A percentile compares a stretch with the other conserved stretches of the same genome.
Conservation (phyloP, 805 yeast species). For the Blastobotrys peoriensis region DNA sequence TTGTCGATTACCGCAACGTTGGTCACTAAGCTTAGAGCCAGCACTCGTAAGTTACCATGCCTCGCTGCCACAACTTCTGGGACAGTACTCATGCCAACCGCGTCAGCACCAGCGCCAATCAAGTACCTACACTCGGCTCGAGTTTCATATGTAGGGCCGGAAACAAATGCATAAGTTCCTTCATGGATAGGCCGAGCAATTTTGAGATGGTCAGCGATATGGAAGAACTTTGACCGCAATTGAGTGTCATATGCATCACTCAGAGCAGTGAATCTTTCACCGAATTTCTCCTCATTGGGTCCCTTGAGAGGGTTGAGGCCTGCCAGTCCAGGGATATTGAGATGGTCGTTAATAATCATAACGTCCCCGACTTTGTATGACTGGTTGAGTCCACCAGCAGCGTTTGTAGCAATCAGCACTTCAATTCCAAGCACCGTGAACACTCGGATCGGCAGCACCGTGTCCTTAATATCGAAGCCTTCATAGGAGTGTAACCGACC, state of each 20-base stretch:
- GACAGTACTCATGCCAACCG: conserved; percentile 97
- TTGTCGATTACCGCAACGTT: conserved; percentile 68
- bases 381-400: conserved; percentile 84
- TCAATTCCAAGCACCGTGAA: conserved; percentile 57
- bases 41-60: conserved; percentile 74
- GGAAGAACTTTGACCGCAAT: conserved; percentile 56
- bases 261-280: conserved; percentile 82
- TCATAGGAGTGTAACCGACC: conserved; percentile 92
- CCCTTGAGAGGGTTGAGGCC: conserved; percentile 88
- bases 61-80: conserved; percentile 93
- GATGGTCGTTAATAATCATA: conserved; percentile 85
- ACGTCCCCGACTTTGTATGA: conserved; percentile 73
- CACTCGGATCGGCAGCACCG: conserved; percentile 81
- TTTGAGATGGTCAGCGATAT: conserved; percentile 43
- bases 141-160: conserved; percentile 93
- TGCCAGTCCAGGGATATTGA: conserved; percentile 84
- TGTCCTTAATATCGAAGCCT: conserved; percentile 76
- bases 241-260: conserved; percentile 84
- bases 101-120: conserved; percentile 73
- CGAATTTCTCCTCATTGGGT: conserved; percentile 69
- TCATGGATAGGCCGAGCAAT: conserved; percentile 63
- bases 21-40: conserved; percentile 83
- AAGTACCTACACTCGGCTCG: conserved; percentile 86
- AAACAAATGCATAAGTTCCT: conserved; percentile 77
- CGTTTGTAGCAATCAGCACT: conserved; percentile 71